phyloP scores from a whole-genome alignment of 1,139 yeast genomes.

The Candida gigantensis region DNA sequence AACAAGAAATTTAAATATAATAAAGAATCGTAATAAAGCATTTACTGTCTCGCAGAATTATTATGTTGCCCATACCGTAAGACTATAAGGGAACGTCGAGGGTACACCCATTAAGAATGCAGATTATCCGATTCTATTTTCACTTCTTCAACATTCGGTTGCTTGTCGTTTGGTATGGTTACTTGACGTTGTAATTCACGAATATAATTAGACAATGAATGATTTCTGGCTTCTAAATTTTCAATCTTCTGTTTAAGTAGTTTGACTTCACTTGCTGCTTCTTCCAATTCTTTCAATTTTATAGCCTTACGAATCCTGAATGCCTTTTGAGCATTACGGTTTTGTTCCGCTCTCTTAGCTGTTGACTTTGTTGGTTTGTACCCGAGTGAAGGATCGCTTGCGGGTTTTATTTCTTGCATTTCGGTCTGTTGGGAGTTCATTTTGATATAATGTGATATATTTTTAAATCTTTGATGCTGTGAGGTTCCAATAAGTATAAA shows the following conservation, averaged over 20 bases:
- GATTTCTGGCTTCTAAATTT: constrained; percentile 65
- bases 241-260: constrained; percentile 62
- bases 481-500: no score
- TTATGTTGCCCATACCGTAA: no score
- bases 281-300: constrained; percentile 75
- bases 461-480: no score
- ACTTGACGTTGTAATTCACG: constrained; percentile 42
- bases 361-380: constrained; percentile 44
- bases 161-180: not conserved
- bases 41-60: no score
- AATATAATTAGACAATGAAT: constrained; percentile 72
- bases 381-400: constrained; percentile 6
- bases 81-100: no score
- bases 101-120: not conserved
- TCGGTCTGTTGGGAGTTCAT: no score
- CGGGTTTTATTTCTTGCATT: not conserved
- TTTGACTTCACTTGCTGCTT: constrained; percentile 62
- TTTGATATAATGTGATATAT: no score
- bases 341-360: constrained; percentile 85
- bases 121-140: not conserved
- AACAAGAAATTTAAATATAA: no score
- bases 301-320: constrained; percentile 80
- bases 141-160: not conserved
- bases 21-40: no score
- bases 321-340: constrained; percentile 85